phyloP scores from a whole-genome alignment of 2,329 filamentous ascomycete genomes.

The Penicillium occitanis region DNA sequence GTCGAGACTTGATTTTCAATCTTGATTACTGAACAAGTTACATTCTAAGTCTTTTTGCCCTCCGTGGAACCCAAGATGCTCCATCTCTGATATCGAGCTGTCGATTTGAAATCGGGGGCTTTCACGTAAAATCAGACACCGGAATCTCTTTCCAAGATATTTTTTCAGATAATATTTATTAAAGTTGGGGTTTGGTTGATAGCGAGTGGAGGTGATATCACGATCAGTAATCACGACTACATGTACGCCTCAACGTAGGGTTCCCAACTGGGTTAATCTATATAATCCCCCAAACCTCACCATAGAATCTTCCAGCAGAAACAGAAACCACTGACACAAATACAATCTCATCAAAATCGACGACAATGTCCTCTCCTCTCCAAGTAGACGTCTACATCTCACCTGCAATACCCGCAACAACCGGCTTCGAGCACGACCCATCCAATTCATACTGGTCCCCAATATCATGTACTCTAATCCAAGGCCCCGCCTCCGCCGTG shows the following conservation, averaged over 20 bases:
- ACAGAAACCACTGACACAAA: neutral
- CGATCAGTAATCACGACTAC: neutral
- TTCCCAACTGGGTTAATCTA: neutral
- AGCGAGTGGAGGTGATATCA: neutral
- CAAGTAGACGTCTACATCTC: slow-evolving; percentile 14
- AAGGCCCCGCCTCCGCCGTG: slow-evolving; percentile 33
- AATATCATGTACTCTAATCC: slow-evolving; percentile 28
- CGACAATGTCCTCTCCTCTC: neutral
- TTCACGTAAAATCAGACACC: neutral
- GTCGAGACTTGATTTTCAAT: neutral
- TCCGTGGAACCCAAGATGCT: neutral
- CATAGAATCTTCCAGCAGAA: neutral
- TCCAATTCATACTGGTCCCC: slow-evolving; percentile 15
- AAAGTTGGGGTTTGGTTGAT: neutral
- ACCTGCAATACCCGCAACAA: slow-evolving; percentile 3
- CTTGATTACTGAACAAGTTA: slow-evolving; percentile 7
- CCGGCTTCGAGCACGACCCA: neutral
- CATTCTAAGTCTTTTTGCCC: neutral
- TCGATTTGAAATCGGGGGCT: neutral
- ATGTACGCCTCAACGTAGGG: neutral
- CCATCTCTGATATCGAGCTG: neutral
- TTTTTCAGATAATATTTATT: neutral
- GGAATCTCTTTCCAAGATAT: neutral
- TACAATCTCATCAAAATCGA: neutral
- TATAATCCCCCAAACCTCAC: neutral